Evolutionary conservation across 179 eudicot genomes (phyloP), one percentile per base, ranked within the genome.

Genomic region (Pouteria campechiana): DNA sequence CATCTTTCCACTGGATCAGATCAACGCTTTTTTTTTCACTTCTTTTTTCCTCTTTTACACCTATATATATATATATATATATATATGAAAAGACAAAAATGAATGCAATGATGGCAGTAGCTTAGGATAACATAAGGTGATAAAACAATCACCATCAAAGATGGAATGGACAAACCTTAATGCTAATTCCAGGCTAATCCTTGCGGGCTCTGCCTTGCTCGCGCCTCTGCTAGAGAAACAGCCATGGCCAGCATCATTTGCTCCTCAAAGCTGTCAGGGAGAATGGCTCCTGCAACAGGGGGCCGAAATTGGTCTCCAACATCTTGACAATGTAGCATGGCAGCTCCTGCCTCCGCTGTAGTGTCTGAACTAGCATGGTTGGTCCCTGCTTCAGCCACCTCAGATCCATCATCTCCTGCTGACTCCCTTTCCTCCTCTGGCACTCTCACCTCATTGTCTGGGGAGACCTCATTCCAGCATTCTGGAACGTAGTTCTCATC

Each of bases 231-330:
- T 21, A 90, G 55, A 2, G 98, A 90, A 58, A 81, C 87, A 11
- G 96, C 94, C 98, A 90, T 90, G 18, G 96, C 98, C 60, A 90
- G 57, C 98, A 90, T 86, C 98, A 86, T 79, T 70, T 90, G 98
- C 72, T 90, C 98, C 74, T 90, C 98, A 38, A 70, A 90, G 57
- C 70, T 87, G 54, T 90, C 96, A 0, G 98, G 96, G 43, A 79
- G 72, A 42, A 86, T 62, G 0, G 73, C 55, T 22, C 63, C 65
- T 1, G 65, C 37, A 7, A 24, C 38, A 14, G 50, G 30, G 57
- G 66, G 70, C 50, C 50, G 55, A 21, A 58, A 47, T 22, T 55
- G 42, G 6, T 67, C 76, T 34, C 41, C 39, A 34, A 42, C 74
- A 18, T 65, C 72, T 19, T 61, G 70, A 1, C 46, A 53, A 4